These are phyloP conservation scores for Phytopythium helicoides DNA, from an alignment of 352 stramenopile species.

Conservation along the genomic window DNA sequence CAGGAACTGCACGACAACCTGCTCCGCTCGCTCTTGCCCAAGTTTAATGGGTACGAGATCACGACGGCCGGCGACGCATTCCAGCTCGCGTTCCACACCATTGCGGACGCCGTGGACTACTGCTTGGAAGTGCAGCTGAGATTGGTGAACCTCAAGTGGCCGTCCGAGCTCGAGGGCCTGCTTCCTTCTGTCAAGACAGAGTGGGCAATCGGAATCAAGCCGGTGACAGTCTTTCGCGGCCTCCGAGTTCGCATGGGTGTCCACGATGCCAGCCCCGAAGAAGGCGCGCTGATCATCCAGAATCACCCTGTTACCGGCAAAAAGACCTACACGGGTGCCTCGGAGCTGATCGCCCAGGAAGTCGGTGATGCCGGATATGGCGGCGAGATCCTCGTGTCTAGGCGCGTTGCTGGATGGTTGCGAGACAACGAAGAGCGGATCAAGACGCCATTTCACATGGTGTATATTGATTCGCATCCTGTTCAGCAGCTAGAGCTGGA, in stretches of 20 bases:
- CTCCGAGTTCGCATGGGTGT: constrained; percentile 78
- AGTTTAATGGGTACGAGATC: constrained; percentile 71
- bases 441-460: constrained; percentile 37
- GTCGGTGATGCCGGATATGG: constrained; percentile 63
- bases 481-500: constrained; percentile 51
- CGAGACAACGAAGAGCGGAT: constrained; percentile 35
- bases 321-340: constrained; percentile 61
- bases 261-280: constrained; percentile 57
- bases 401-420: constrained; percentile 53
- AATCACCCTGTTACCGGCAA: constrained; percentile 66
- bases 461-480: constrained; percentile 48
- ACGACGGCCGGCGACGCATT: constrained; percentile 73
- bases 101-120: constrained; percentile 61
- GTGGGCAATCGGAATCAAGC: constrained; percentile 40
- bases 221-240: constrained; percentile 50
- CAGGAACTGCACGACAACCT: constrained; percentile 67
- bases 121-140: constrained; percentile 61
- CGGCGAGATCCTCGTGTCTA: constrained; percentile 69
- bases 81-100: constrained; percentile 68
- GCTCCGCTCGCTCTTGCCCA: constrained; percentile 43
- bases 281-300: constrained; percentile 48
- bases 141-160: constrained; percentile 61
- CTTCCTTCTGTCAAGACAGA: constrained; percentile 58
- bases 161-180: constrained; percentile 43
- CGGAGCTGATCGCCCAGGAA: constrained; percentile 60